Conservation (phyloP, 768 basidiomycete species). For the Trametes sanguinea region DNA sequence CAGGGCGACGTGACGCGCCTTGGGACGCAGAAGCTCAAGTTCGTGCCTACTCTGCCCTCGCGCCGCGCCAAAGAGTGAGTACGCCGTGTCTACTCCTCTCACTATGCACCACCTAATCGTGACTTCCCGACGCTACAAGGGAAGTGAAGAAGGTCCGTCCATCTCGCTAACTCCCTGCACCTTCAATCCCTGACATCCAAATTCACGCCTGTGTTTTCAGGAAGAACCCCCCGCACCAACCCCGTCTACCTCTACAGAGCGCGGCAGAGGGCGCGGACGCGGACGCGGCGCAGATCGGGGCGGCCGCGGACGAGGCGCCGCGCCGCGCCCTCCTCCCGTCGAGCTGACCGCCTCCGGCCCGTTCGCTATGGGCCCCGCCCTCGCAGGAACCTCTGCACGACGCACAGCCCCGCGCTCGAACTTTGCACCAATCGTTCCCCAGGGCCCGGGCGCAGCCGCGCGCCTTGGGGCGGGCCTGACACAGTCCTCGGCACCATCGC, state of each 20-base stretch:
- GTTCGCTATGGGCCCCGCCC: conserved; percentile 82
- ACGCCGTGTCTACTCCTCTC: conserved; percentile 26
- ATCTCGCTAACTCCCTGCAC: not conserved
- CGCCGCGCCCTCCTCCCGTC: conserved; percentile 48
- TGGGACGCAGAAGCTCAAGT: conserved; percentile 74
- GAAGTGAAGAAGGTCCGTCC: conserved; percentile 64
- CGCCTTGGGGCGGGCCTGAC: conserved; percentile 53
- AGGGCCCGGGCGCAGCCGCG: conserved; percentile 41
- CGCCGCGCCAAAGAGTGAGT: conserved; percentile 81
- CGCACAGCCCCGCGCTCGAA: conserved; percentile 56
- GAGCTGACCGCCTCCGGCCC: conserved; percentile 88
- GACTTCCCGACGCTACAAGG: conserved; percentile 34
- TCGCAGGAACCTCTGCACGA: conserved; percentile 58
- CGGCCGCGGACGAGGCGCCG: conserved; percentile 52
- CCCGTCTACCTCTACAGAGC: conserved; percentile 29
- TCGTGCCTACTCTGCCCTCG: conserved; percentile 74
- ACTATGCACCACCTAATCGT: not conserved
- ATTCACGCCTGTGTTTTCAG: conserved; percentile 5
- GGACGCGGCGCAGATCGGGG: conserved; percentile 50
- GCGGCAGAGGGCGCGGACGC: conserved; percentile 2
- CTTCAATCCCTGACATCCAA: not conserved
- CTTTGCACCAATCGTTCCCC: conserved; percentile 51
- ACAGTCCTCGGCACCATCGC: conserved; percentile 48
- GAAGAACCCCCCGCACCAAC: conserved; percentile 21
- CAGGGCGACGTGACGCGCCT: conserved; percentile 70